Base-by-base conservation (phyloP, 2,329 filamentous ascomycete genomes). In the Mollisiaceae sp. region DNA sequence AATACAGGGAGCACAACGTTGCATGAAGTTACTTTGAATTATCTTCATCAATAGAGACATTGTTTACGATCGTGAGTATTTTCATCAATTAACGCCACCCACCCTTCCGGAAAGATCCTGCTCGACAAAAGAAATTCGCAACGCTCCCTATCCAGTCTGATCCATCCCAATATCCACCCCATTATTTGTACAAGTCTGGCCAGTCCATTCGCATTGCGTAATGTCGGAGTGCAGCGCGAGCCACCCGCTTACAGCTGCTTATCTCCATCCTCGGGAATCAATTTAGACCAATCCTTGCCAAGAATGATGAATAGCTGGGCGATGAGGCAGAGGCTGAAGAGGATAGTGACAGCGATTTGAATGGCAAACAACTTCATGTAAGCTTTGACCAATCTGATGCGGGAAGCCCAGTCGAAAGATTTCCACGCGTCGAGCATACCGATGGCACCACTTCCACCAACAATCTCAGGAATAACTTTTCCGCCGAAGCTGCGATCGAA, bases 401-500 rank as follows among this genome's bases (percentile, higher is more conserved):
- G 90, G 54, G 91, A 88, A 66, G 87, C 82, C 77, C 86, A 86
- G 76, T 89, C 87, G 77, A 97, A 94, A 41, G 88, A 91, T 72
- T 83, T 85, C 91, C 93, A 94, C 0, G 93, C 93, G 72, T 94
- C 90, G 59, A 86, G 77, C 74, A 94, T 85, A 47, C 90, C 86
- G 67, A 92, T 83, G 70, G 86, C 88, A 70, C 92, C 91, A 69
- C 83, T 86, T 62, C 91, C 92, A 65, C 87, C 89, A n/a, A 93
- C 82, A 59, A 93, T 84, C 66, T 86, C 85, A n/a, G 91, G 89
- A 69, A 90, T 86, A 35, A 94, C 86, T 75, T 89, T 90, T 72
- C 92, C 92, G 69, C 85, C 87, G 74, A 96, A 96, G 36, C 89
- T 90, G 70, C 93, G 91, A 82, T 98, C 94, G 74, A 98, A 97